Evolutionary conservation across 2,329 filamentous ascomycete species (phyloP), one percentile per base, ranked within the genome.

Genomic region (Fonsecaea pedrosoi): DNA sequence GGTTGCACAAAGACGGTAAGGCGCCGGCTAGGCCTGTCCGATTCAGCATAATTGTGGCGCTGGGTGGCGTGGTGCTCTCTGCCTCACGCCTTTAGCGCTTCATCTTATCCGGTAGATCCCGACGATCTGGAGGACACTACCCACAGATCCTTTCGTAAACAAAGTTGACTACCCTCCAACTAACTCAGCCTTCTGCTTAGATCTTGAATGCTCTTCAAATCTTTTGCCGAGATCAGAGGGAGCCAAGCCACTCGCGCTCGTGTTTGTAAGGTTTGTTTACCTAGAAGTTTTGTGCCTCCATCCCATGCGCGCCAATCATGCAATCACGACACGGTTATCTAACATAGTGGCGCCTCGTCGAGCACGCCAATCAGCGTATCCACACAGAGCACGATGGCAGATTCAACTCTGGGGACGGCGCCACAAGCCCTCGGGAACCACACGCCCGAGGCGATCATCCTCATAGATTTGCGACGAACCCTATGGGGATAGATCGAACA

Each of bases 31-130:
- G 50, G 18, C 35, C 18, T 2, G 12, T 37, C 45, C 6, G 34
- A 61, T 61, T 25, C 34, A 54, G 59, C 18, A 25, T 30, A 50
- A 32, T 54, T 40, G 59, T 61, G 59, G 59, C 59, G 45, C 18
- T 32, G 4, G 4, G 40, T 7, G 30, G 30, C 4, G 30, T 32
- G 4, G 4, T 30, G 55, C 25, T 34, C 37, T n/a, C 45, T 54
- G 42, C 32, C 50, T n/a, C 57, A 25, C 15, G 25, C 42, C 34
- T 60, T 60, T 3, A 48, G 57, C 57, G 25, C 40, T 42, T 53
- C 18, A n/a, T 35, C 34, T 38, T 45, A 9, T 54, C 45, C 30
- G 59, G 32, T 21, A 37, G 59, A 40, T 38, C 34, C 30, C 35
- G 7, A 15, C 5, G 45, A 60, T 53, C 45, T n/a, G 1, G 45